phyloP scores from a whole-genome alignment of 2,329 filamentous ascomycete species.

The Phialophora tarda region DNA sequence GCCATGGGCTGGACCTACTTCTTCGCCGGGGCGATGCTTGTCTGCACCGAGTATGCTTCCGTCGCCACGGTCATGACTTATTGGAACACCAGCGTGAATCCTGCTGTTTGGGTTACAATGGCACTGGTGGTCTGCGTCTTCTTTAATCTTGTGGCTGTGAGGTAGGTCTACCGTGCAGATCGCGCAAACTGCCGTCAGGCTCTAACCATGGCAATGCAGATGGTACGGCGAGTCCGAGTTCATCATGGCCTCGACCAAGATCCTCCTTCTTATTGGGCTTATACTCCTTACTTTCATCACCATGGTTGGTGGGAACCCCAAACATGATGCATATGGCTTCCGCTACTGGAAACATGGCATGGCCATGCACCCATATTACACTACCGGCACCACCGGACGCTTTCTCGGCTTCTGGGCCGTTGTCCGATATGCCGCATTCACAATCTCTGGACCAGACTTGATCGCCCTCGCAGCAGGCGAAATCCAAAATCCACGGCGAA shows the following conservation, averaged over 20 bases:
- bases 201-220: slow-evolving; percentile 33
- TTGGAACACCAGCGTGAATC: slow-evolving; percentile 52
- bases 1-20: slow-evolving; percentile 56
- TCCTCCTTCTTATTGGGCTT: slow-evolving; percentile 70
- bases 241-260: slow-evolving; percentile 70
- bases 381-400: slow-evolving; percentile 66
- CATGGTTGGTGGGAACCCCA: slow-evolving; percentile 79
- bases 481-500: slow-evolving; percentile 69
- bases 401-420: slow-evolving; percentile 77
- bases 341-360: slow-evolving; percentile 67
- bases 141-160: slow-evolving; percentile 72
- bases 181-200: not conserved
- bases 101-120: slow-evolving; percentile 51
- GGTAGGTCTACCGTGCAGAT: slow-evolving; percentile 45
- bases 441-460: slow-evolving; percentile 67
- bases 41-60: slow-evolving; percentile 56
- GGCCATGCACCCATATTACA: slow-evolving; percentile 69
- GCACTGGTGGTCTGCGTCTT: slow-evolving; percentile 51
- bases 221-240: slow-evolving; percentile 79
- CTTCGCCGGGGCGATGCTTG: slow-evolving; percentile 52
- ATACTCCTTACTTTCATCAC: slow-evolving; percentile 77
- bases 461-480: slow-evolving; percentile 67
- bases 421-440: slow-evolving; percentile 70
- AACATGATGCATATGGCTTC: slow-evolving; percentile 72
- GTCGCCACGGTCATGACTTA: slow-evolving; percentile 53